Conservation (phyloP, 2,329 filamentous ascomycete species). For the Cercospora sp. region DNA sequence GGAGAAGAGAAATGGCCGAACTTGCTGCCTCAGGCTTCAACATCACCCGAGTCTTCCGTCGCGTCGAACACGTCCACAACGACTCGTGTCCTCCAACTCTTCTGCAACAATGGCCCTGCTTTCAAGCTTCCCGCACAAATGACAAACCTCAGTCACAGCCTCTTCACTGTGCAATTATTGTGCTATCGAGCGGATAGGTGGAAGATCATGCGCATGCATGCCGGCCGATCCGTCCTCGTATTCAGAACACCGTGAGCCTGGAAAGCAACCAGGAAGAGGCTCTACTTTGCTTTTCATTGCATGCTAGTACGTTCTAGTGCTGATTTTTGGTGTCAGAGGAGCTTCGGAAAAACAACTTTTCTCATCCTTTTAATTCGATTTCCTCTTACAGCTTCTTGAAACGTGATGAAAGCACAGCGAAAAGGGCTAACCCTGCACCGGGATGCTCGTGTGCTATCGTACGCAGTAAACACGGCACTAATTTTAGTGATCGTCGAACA, state of each 20-base stretch:
- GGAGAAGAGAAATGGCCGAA: not conserved
- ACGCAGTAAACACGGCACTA: not conserved
- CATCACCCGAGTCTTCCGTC: not conserved
- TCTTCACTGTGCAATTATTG: not conserved
- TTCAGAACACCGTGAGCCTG: not conserved
- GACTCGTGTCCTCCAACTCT: not conserved
- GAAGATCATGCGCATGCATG: not conserved
- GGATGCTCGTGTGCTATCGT: not conserved
- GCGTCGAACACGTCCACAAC: not conserved
- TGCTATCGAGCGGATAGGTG: not conserved
- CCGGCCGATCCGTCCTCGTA: not conserved
- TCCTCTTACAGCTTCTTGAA: not conserved
- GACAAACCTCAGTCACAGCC: not conserved
- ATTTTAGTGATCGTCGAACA: not conserved
- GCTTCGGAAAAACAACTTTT: not conserved
- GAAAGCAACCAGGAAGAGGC: not conserved
- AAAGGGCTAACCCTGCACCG: not conserved
- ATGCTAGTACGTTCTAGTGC: not conserved
- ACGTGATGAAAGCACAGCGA: not conserved
- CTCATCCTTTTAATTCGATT: not conserved
- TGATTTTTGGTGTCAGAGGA: not conserved
- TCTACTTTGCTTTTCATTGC: not conserved
- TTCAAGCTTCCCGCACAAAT: not conserved
- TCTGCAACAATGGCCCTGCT: not conserved
- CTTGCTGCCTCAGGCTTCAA: not conserved